Conservation (phyloP, 108 stramenopile species). For the Asterionellopsis glacialis region DNA sequence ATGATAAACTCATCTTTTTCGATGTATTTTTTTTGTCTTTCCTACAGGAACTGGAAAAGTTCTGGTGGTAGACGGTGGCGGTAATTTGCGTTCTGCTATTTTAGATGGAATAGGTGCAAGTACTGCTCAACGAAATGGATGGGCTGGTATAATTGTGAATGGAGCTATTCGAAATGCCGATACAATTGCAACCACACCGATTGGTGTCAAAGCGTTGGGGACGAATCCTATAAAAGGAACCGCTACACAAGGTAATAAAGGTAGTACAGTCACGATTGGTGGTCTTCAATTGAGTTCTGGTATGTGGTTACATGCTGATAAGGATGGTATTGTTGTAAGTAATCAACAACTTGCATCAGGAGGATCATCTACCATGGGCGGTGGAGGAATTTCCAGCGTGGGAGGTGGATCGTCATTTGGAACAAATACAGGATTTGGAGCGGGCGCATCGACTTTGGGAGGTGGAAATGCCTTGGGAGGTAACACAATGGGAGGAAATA, state of each 20-base stretch:
- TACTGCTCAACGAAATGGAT: constrained; percentile 31
- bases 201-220: constrained; percentile 42
- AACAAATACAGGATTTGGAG: too few relatives aligned
- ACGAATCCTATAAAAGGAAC: constrained; percentile 36
- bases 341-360: not conserved
- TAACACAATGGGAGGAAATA: too few relatives aligned
- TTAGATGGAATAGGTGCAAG: constrained; percentile 31
- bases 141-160: constrained; percentile 38
- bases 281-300: constrained; percentile 18
- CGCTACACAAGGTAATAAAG: constrained; percentile 20
- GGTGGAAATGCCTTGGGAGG: too few relatives aligned
- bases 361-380: not conserved
- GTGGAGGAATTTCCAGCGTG: not conserved
- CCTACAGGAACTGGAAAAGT: constrained; percentile 10
- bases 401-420: too few relatives aligned
- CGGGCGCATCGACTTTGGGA: too few relatives aligned
- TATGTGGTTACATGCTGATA: constrained; percentile 30
- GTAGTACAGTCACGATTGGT: constrained; percentile 11
- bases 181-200: constrained; percentile 16
- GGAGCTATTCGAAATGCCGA: constrained; percentile 45
- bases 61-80: constrained; percentile 38
- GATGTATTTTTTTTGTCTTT: too few relatives aligned
- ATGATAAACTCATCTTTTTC: too few relatives aligned
- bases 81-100: constrained; percentile 17
- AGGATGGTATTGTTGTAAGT: constrained; percentile 1